phyloP scores from a whole-genome alignment of 2,329 filamentous ascomycete genomes.

The Aspergillus tubingensis region DNA sequence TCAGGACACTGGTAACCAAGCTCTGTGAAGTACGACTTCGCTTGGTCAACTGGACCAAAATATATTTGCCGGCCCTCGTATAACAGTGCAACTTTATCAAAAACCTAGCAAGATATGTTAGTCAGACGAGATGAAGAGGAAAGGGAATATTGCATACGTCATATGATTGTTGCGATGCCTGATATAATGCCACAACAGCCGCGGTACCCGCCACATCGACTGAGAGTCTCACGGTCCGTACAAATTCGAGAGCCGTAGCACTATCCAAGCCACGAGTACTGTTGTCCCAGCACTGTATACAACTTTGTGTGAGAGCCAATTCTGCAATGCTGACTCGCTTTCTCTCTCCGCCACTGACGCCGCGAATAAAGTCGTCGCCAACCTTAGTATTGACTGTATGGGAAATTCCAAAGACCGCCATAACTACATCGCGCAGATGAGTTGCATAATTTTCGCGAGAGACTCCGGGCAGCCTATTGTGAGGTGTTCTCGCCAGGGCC shows the following conservation, averaged over 20 bases:
- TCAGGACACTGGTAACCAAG: slow-evolving; percentile 67
- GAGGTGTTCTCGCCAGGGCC: slow-evolving; percentile 51
- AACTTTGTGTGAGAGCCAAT: neutral
- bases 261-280: slow-evolving; percentile 42
- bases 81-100: slow-evolving; percentile 51
- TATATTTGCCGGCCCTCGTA: slow-evolving; percentile 56
- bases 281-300: slow-evolving; percentile 40
- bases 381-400: slow-evolving; percentile 12
- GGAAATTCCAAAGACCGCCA: slow-evolving; percentile 5
- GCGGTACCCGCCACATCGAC: neutral
- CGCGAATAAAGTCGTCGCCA: slow-evolving; percentile 11
- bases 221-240: slow-evolving; percentile 30
- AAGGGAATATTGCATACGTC: neutral
- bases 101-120: neutral
- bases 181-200: neutral
- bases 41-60: slow-evolving; percentile 57
- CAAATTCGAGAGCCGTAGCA: slow-evolving; percentile 57
- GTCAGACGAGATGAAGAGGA: neutral
- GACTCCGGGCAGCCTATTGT: neutral
- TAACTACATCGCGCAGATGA: slow-evolving; percentile 6
- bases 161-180: neutral
- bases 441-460: slow-evolving; percentile 1
- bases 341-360: slow-evolving; percentile 13
- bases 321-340: slow-evolving; percentile 10
- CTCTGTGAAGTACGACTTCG: slow-evolving; percentile 64